Percentiles rank a stretch among this genome's conserved stretches.
Conservation (phyloP, 805 yeast genomes). For the Ogataea populi-albae region DNA sequence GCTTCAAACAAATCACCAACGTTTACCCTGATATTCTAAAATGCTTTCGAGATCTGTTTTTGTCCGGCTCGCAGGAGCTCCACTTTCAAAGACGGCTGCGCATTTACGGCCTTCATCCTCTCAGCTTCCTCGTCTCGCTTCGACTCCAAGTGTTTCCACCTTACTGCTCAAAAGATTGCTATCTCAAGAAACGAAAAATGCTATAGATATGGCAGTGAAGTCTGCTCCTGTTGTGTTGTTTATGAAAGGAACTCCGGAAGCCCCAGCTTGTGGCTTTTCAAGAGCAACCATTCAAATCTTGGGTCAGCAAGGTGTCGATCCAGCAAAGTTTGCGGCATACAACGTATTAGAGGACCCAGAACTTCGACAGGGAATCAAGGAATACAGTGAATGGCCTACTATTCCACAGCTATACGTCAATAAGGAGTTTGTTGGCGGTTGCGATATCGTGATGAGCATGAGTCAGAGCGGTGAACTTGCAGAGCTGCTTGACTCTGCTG, state of each 20-base stretch:
- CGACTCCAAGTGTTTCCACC: slow-evolving; percentile 4
- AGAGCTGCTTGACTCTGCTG: slow-evolving; percentile 74
- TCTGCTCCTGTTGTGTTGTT: slow-evolving; percentile 94
- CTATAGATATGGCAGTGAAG: slow-evolving; percentile 80
- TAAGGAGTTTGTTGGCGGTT: slow-evolving; percentile 94
- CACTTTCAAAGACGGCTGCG: slow-evolving; percentile 4
- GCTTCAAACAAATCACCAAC: too few species aligned
- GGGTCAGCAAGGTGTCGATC: slow-evolving; percentile 97
- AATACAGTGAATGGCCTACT: slow-evolving; percentile 96
- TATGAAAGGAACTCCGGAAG: slow-evolving; percentile 98
- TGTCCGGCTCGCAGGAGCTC: neutral
- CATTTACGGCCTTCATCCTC: slow-evolving; percentile 1
- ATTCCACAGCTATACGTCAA: slow-evolving; percentile 93
- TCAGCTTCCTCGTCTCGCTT: slow-evolving; percentile 4
- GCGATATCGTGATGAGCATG: slow-evolving; percentile 92
- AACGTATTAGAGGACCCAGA: slow-evolving; percentile 94
- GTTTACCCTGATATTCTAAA: too few species aligned
- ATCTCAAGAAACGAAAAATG: slow-evolving; percentile 74
- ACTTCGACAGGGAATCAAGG: slow-evolving; percentile 92
- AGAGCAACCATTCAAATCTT: slow-evolving; percentile 89
- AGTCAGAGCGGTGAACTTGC: slow-evolving; percentile 87
- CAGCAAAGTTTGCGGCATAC: slow-evolving; percentile 92
- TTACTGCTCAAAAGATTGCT: slow-evolving; percentile 40
- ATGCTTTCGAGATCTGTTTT: slow-evolving; percentile 6
- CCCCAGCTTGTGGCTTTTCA: slow-evolving; percentile 97